Evolutionary conservation across 2,329 filamentous ascomycete genomes (phyloP).

Genomic region (Madurella fahalii): DNA sequence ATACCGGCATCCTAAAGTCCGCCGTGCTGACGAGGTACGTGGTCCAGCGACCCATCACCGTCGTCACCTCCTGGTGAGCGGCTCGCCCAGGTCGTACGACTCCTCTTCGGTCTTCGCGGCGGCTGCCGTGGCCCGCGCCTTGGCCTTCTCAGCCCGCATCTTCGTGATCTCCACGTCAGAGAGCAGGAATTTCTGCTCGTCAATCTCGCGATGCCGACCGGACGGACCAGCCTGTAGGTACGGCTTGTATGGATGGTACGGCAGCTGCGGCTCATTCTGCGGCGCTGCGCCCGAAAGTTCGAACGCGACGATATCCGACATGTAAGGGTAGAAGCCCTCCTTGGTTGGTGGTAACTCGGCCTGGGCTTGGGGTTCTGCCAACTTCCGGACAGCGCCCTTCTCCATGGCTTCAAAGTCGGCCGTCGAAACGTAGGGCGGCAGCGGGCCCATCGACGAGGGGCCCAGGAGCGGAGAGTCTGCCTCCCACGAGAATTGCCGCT

Average conservation of each 20-base stretch:
- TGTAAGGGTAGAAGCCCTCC: constrained; percentile 27
- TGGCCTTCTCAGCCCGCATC: constrained; percentile 21
- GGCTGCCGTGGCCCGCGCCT: constrained; percentile 4
- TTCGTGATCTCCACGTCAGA: constrained; percentile 23
- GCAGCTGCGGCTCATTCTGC: constrained; percentile 21
- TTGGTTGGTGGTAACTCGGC: constrained; percentile 29
- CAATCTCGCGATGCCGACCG: constrained; percentile 18
- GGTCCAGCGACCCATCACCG: neutral
- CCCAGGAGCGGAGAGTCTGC: constrained; percentile 19
- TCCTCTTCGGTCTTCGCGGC: constrained; percentile 4
- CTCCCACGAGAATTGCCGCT: constrained; percentile 22
- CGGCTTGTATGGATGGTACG: constrained; percentile 20
- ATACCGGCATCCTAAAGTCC: too few relatives aligned
- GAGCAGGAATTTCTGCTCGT: constrained; percentile 30
- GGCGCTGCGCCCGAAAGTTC: constrained; percentile 24
- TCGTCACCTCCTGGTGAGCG: constrained; percentile 6
- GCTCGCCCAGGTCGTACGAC: constrained; percentile 13
- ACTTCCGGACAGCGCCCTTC: constrained; percentile 27
- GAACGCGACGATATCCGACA: constrained; percentile 21
- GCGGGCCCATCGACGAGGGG: constrained; percentile 17
- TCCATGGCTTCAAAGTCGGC: constrained; percentile 27
- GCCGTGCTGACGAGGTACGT: neutral
- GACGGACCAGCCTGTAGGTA: neutral
- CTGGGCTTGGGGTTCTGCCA: constrained; percentile 24
- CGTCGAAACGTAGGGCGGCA: constrained; percentile 27